These are phyloP conservation scores for Hydnum rufescens DNA, from an alignment of 768 basidiomycete genomes.

Conservation along the genomic window DNA sequence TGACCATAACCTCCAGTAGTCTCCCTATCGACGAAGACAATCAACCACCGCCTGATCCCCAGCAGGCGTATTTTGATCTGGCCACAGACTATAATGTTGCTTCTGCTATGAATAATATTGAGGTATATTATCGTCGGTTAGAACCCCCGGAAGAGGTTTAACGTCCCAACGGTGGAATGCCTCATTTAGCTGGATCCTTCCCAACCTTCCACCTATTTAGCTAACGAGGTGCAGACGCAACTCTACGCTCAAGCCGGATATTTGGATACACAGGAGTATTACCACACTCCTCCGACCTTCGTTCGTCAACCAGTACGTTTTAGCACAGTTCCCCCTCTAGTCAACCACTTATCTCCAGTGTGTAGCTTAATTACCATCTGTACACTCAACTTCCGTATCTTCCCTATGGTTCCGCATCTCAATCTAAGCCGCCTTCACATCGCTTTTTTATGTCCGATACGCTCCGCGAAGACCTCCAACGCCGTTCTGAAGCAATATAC, in stretches of 20 bases:
- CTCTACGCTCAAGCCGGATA: slow-evolving; percentile 15
- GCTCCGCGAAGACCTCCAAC: slow-evolving; percentile 38
- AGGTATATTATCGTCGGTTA: too few species aligned
- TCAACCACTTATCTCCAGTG: not conserved
- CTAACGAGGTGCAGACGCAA: slow-evolving; percentile 9
- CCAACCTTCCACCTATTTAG: slow-evolving; percentile 4
- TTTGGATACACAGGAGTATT: slow-evolving; percentile 7
- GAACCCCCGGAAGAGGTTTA: too few species aligned
- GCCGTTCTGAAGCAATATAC: slow-evolving; percentile 26
- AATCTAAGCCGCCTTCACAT: slow-evolving; percentile 20
- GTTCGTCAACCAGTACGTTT: slow-evolving; percentile 42
- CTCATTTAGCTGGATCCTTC: not conserved
- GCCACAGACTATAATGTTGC: too few species aligned
- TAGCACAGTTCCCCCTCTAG: slow-evolving; percentile 6
- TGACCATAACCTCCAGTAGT: too few species aligned
- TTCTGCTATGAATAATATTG: too few species aligned
- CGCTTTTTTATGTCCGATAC: slow-evolving; percentile 75
- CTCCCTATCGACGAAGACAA: too few species aligned
- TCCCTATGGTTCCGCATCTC: slow-evolving; percentile 24
- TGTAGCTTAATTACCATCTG: slow-evolving; percentile 77
- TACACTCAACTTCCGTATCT: slow-evolving; percentile 54
- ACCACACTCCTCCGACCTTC: slow-evolving; percentile 12
- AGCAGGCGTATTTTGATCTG: too few species aligned
- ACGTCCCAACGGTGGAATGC: too few species aligned
- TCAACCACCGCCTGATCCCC: too few species aligned